Evolutionary conservation across 495 filamentous ascomycete species (phyloP).

Genomic region (Podospora conica): DNA sequence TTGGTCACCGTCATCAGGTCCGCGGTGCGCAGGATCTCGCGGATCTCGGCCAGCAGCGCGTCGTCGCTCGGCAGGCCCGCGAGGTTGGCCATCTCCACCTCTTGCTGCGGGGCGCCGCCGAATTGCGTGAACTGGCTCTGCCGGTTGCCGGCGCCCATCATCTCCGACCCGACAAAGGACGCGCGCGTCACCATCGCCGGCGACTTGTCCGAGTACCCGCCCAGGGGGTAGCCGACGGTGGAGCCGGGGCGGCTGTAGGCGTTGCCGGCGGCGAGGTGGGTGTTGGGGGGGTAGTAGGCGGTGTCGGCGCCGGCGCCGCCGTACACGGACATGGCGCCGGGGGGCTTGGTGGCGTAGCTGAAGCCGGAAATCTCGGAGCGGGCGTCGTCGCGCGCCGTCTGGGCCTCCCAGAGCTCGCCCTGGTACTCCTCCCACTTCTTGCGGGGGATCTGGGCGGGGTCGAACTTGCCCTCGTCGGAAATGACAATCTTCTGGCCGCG

Average conservation of each 20-base stretch:
- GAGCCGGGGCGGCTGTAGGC: conserved; percentile 66
- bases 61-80: conserved; percentile 77
- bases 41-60: conserved; percentile 83
- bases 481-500: conserved; percentile 88
- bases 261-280: not conserved
- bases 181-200: conserved; percentile 50
- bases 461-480: conserved; percentile 97
- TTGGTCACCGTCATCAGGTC: conserved; percentile 98
- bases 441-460: conserved; percentile 83
- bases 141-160: conserved; percentile 33
- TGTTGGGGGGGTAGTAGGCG: too few relatives aligned
- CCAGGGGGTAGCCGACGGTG: conserved; percentile 51
- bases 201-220: conserved; percentile 19
- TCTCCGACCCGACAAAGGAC: conserved; percentile 74
- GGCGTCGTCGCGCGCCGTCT: conserved; percentile 71
- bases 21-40: conserved; percentile 81
- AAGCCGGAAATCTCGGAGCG: conserved; percentile 86
- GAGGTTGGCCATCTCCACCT: conserved; percentile 65
- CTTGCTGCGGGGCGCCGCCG: conserved; percentile 43
- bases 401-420: conserved; percentile 90
- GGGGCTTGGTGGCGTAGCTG: conserved; percentile 81
- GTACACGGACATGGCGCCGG: conserved; percentile 55
- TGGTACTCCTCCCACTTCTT: conserved; percentile 99
- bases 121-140: conserved; percentile 42
- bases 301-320: conserved; percentile 26